Evolutionary conservation across 208 protist species (phyloP).

Genomic region (Leishmania major): DNA sequence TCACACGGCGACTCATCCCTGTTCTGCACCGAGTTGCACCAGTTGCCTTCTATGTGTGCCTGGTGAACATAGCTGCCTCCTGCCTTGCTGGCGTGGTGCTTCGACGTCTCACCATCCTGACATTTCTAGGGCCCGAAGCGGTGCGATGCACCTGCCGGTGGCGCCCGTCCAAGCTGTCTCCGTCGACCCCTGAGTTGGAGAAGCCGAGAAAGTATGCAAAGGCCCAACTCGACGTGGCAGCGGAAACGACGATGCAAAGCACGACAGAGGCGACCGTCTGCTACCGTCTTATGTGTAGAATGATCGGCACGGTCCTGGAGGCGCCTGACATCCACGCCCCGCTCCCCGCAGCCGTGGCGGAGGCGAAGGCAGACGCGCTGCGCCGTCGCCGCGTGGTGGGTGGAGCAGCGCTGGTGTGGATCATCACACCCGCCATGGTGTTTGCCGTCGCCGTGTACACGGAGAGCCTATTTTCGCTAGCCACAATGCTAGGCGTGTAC

Average conservation of each 20-base stretch:
- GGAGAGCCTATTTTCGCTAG: constrained; percentile 66
- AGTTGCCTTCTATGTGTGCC: constrained; percentile 49
- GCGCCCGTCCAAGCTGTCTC: not conserved
- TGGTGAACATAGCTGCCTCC: constrained; percentile 47
- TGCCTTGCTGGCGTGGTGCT: constrained; percentile 51
- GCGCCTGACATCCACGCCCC: not conserved
- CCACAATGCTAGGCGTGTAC: constrained; percentile 68
- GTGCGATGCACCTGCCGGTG: constrained; percentile 15
- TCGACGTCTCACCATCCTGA: constrained; percentile 57
- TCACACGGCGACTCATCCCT: constrained; percentile 30
- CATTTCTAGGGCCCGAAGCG: constrained; percentile 44
- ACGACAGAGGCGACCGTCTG: constrained; percentile 15
- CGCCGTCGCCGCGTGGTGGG: constrained; percentile 48
- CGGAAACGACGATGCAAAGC: not conserved
- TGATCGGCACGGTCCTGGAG: constrained; percentile 28
- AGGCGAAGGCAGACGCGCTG: not conserved
- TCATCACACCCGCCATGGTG: constrained; percentile 65
- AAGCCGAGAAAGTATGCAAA: not conserved
- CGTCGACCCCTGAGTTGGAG: not conserved
- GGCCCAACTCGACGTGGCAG: not conserved
- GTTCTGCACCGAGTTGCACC: constrained; percentile 40
- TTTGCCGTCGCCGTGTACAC: constrained; percentile 84
- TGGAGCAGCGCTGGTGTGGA: constrained; percentile 53
- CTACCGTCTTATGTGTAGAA: constrained; percentile 21
- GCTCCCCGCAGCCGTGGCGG: constrained; percentile 11